Base-by-base conservation (phyloP, 2,329 filamentous ascomycete genomes). In the Aspergillus viridinutans region DNA sequence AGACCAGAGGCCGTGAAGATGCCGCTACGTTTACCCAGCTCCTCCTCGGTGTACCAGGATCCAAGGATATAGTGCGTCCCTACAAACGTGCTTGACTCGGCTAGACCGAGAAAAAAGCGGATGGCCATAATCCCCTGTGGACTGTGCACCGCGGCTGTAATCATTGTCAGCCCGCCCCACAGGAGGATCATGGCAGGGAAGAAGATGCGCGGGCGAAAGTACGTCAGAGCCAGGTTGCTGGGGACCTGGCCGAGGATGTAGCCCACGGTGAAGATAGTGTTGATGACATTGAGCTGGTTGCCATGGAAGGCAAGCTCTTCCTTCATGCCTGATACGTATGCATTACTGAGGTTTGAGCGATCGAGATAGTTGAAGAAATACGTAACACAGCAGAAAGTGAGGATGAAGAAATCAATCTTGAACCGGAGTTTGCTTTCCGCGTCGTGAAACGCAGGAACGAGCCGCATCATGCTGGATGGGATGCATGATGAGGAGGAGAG, bases 381-480 rank as follows among this genome's bases (percentile, higher is more conserved):
- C 25, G 73, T 76, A 2, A 82, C 61, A 50, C 80, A 81, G 10
- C 72, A 74, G 57, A 76, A 78, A 2, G 69, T 67, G 1, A 78
- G 64, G 62, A 82, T 71, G 56, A 80, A 81, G 64, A 76, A 77
- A 61, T 82, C 80, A 26, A 82, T 74, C 64, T 83, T 82, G 54
- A 76, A 70, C 20, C 81, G 72, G 9, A 83, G 74, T 43, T 67
- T 71, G 55, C 77, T 77, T 63, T 83, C 58, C 2, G 52, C 20
- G 43, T 20, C 21, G 42, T 21, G 42, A 45, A 20, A 45, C 42
- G 14, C 42, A 20, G 32, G 32, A 38, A 45, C 14, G 7, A 20
- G 8, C 42, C n/a, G 21, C 42, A 45, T 45, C 42, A 45, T 45
- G 42, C 43, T 47, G 43, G 43, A 47, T 17, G 10, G 21, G 9